Evolutionary conservation across 2,329 filamentous ascomycete species (phyloP).

Genomic region (Neofusicoccum sp.): DNA sequence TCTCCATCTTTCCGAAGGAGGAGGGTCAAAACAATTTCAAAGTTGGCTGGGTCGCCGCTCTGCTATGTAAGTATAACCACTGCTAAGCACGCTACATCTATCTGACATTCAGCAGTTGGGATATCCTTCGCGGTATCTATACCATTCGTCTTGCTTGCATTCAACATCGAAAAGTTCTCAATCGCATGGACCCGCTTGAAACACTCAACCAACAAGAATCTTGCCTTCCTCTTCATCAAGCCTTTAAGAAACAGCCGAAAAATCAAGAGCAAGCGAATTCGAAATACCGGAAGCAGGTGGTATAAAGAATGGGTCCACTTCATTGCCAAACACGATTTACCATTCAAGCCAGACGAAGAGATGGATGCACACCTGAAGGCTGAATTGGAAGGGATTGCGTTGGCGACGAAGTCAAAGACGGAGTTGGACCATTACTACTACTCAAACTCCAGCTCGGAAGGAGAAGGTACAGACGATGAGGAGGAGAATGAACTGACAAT

Average conservation of each 20-base stretch:
- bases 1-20: conserved; percentile 26
- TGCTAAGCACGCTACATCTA: no score
- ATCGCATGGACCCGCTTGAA: neutral
- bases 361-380: neutral
- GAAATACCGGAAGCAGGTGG: neutral
- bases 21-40: conserved; percentile 42
- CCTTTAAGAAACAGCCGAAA: neutral
- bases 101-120: conserved; percentile 50
- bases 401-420: neutral
- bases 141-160: conserved; percentile 47
- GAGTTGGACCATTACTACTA: neutral
- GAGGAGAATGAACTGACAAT: neutral
- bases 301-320: neutral
- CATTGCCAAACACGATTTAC: neutral
- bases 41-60: conserved; percentile 28
- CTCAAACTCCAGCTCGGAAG: neutral
- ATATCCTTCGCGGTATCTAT: conserved; percentile 55
- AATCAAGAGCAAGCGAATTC: neutral
- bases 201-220: neutral
- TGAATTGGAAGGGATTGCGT: neutral
- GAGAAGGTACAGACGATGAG: neutral
- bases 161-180: conserved; percentile 43
- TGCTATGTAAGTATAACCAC: conserved; percentile 28
- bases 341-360: neutral
- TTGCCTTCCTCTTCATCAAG: neutral